These are phyloP conservation scores for Aquanectria penicillioides DNA, from an alignment of 2,329 filamentous ascomycete species.

Conservation along the genomic window DNA sequence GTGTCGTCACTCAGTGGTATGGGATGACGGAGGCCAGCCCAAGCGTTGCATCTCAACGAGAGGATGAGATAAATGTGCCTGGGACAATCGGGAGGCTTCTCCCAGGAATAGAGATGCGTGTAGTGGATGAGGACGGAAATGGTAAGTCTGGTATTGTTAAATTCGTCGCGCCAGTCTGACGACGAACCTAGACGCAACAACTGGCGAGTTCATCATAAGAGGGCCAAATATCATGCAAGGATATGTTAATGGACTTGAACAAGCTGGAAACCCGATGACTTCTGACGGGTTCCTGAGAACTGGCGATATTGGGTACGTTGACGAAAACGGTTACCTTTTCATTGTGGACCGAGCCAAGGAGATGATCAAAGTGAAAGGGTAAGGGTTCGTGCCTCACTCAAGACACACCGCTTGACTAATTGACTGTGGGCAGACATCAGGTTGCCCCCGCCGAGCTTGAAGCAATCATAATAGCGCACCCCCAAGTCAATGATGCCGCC, in stretches of 20 bases:
- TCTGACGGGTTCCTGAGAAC: constrained; percentile 10
- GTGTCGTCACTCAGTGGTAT: constrained; percentile 11
- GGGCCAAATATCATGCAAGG: constrained; percentile 17
- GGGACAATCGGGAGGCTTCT: constrained; percentile 11
- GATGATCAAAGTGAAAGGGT: constrained; percentile 20
- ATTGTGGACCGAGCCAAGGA: constrained; percentile 15
- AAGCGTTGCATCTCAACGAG: constrained; percentile 9
- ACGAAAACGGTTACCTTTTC: constrained; percentile 7
- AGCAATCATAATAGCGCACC: constrained; percentile 12
- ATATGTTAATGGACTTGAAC: background rate
- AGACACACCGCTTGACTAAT: background rate
- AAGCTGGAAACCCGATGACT: background rate
- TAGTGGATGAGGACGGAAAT: constrained; percentile 1
- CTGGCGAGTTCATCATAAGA: constrained; percentile 7
- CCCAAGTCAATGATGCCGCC: background rate
- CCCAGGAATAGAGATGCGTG: constrained; percentile 12
- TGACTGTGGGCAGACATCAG: background rate
- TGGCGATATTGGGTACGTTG: constrained; percentile 13
- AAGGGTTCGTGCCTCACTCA: background rate
- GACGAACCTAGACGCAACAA: background rate
- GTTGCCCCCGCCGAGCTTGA: constrained; percentile 17
- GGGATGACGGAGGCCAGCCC: constrained; percentile 17
- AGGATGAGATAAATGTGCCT: constrained; percentile 2
- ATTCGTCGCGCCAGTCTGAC: background rate
- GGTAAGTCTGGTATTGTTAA: background rate